These are phyloP conservation scores for Vitis hybrid DNA, from an alignment of 177 flowering plant genomes.

Conservation along the genomic window DNA sequence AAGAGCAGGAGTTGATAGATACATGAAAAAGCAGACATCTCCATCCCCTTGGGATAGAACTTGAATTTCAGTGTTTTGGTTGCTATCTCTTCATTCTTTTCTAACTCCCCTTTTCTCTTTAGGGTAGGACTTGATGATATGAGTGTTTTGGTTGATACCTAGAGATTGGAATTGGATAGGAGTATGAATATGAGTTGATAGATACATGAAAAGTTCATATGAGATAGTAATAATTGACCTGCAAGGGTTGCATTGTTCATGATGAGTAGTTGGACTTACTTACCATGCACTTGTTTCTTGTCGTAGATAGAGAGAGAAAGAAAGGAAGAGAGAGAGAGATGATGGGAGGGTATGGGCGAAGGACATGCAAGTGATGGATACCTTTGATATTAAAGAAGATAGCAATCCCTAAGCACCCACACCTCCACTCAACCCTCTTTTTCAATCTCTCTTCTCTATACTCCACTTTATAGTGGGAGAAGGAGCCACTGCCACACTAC, in stretches of 20 bases:
- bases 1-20: too few relatives aligned
- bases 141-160: too few relatives aligned
- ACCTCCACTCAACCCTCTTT: conserved; percentile 10
- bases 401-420: conserved; percentile 8
- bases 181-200: conserved; percentile 4
- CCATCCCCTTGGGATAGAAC: too few relatives aligned
- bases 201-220: conserved; percentile 8
- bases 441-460: background rate
- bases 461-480: conserved; percentile 21
- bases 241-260: too few relatives aligned
- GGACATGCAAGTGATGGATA: conserved; percentile 18
- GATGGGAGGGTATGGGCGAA: conserved; percentile 20
- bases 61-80: too few relatives aligned
- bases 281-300: background rate
- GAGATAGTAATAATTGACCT: conserved; percentile 1
- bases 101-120: too few relatives aligned
- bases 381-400: conserved; percentile 16
- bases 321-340: background rate
- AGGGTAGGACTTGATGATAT: too few relatives aligned
- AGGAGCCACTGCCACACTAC: conserved; percentile 11
- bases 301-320: background rate
- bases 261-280: background rate
- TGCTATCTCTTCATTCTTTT: too few relatives aligned
- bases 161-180: conserved; percentile 6
- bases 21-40: too few relatives aligned